Evolutionary conservation across 2,329 filamentous ascomycete species (phyloP).

Genomic region (Zymoseptoria ardabiliae): DNA sequence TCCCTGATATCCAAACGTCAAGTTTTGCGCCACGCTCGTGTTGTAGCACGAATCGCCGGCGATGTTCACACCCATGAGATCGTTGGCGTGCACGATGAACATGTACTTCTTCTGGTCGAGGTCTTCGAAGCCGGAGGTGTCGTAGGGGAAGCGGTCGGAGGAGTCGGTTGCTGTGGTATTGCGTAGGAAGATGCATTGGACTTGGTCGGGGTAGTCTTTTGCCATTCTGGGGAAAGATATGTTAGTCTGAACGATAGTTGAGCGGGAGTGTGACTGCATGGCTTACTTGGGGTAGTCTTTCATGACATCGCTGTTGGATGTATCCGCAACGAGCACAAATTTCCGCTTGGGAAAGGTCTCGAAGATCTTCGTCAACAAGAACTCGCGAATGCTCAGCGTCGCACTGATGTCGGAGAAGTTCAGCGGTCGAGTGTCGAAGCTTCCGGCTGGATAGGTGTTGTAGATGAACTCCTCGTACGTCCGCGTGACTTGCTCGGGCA

Average conservation of each 20-base stretch:
- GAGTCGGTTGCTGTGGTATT: conserved; percentile 65
- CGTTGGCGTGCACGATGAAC: conserved; percentile 70
- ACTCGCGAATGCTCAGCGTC: conserved; percentile 63
- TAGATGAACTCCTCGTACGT: conserved; percentile 78
- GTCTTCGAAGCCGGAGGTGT: conserved; percentile 63
- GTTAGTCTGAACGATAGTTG: background rate
- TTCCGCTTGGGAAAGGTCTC: conserved; percentile 66
- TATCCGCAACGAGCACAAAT: conserved; percentile 70
- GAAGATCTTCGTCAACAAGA: conserved; percentile 64
- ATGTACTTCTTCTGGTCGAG: conserved; percentile 63
- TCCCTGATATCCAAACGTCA: conserved; percentile 61
- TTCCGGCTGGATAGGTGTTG: conserved; percentile 67
- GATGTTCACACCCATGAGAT: conserved; percentile 60
- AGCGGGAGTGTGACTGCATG: background rate
- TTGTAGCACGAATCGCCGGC: conserved; percentile 63
- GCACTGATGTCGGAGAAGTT: conserved; percentile 72
- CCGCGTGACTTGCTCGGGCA: conserved; percentile 67
- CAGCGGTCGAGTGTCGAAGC: conserved; percentile 68
- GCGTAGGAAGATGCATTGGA: conserved; percentile 69
- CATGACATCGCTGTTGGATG: conserved; percentile 71
- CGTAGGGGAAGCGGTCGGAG: conserved; percentile 64
- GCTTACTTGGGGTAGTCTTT: conserved; percentile 35
- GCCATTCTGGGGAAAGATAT: conserved; percentile 38
- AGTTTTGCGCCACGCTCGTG: conserved; percentile 55
- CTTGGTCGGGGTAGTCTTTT: conserved; percentile 59